A percentile compares a stretch with the other conserved stretches of the same genome.
Conservation (phyloP, 345 rosid genomes). For the Physaria fendleri region DNA sequence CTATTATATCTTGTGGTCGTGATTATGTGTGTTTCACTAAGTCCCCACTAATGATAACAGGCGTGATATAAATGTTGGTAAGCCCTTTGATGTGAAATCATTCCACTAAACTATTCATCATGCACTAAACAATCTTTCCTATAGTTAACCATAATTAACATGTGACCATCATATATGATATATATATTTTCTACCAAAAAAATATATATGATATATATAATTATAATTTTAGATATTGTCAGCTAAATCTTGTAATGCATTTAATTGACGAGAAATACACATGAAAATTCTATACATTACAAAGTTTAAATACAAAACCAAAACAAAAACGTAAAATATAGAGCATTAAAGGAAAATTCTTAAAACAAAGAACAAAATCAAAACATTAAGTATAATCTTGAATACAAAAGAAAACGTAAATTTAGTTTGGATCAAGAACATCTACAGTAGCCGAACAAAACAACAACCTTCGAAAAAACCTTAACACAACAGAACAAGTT, state of each 20-base stretch:
- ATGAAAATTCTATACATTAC: not conserved
- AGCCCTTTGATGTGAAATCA: not conserved
- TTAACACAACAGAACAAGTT: constrained; percentile 42
- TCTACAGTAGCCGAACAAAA: constrained; percentile 41
- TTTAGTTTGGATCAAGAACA: constrained; percentile 33
- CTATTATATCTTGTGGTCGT: constrained; percentile 3
- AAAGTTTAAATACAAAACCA: constrained; percentile 9
- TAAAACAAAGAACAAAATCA: not conserved
- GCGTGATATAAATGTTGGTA: constrained; percentile 21
- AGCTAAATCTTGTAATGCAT: not conserved
- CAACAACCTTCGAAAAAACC: constrained; percentile 39
- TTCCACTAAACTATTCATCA: constrained; percentile 9
- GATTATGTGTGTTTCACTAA: constrained; percentile 21
- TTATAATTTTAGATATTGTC: not conserved
- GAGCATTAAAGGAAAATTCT: not conserved
- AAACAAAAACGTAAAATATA: not conserved
- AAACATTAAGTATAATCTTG: not conserved
- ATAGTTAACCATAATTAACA: not conserved
- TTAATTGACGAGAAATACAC: not conserved
- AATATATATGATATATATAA: no score
- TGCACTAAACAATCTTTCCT: not conserved
- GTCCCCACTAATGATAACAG: constrained; percentile 26
- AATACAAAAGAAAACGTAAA: not conserved
- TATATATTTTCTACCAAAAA: no score
- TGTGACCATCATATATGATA: not conserved